Base-by-base conservation (phyloP, 306 rosid genomes). In the Oemleria cerasiformis region DNA sequence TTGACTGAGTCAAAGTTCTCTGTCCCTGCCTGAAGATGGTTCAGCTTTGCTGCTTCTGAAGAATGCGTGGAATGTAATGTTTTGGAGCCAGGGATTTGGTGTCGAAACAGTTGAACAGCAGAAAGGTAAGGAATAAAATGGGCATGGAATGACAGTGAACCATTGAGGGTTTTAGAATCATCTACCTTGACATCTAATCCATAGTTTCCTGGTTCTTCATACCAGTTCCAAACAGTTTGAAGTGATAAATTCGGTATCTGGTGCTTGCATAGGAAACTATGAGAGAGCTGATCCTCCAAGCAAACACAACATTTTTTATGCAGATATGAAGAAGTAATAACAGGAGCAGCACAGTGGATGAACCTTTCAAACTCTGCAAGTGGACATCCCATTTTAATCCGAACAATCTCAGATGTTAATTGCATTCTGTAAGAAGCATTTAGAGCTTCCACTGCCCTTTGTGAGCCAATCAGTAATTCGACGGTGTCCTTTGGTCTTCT, bases 111-210 rank as follows among this genome's bases (percentile, higher is more conserved):
- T 34, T 74, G 78, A 36, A 74, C 55, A 39, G 67, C 72, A 7
- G 78, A 74, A 44, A 74, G 72, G 67, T 40, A 66, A 6, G 78
- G 78, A 60, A 14, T 66, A 74, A 56, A 74, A 67, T 74, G 54
- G 10, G 78, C 67, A 13, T 9, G 30, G 39, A 44, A 74, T n/a
- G 59, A 15, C 17, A n/a, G 45, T 30, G 78, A 66, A 7, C 72
- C 73, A n/a, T 39, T 66, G 16, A 56, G 38, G 56, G 39, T 74
- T 40, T 42, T 23, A 34, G 67, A 58, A 74, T 40, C 55, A 65
- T 44, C 59, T 66, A 30, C 73, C 66, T 74, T 57, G 60, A 74
- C 73, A 34, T 55, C 73, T 60, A 74, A 36, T 42, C 78, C 73
- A 1, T 66, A 66, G 38, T 74, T 74, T 65, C 78, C 72, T 8